Evolutionary conservation across 83 land plant species (phyloP), one percentile per base, ranked within the genome.

Genomic region (Isoetes engelmannii): DNA sequence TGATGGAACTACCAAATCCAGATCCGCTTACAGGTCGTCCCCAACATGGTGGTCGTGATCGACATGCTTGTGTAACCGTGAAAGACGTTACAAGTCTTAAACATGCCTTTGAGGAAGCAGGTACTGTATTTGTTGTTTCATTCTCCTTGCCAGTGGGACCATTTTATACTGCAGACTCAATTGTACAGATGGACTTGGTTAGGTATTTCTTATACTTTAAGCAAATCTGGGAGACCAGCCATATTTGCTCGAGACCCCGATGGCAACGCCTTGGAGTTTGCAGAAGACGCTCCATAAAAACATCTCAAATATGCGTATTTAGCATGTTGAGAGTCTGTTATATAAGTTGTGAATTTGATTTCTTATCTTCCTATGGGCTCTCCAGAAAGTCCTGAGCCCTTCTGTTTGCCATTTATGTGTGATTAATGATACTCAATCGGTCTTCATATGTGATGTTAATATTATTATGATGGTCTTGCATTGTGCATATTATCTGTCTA

Each of bases 1-100:
- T 92, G 71, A 89, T 92, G 91, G 97, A 92, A 83, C 86, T 92
- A 67, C 97, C 91, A n/a, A 92, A 89, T 76, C 97, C 97, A 7
- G 97, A 92, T 70, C 97, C 95, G 9, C 71, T 82, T 45, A 77
- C 82, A 28, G 97, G 97, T 9, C 85, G 97, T 37, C 95, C 95
- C 44, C 72, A 81, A 21, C 95, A 92, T 74, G 97, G 97, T 6
- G 97, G 94, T 5, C 82, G 94, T 57, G 97, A 92, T 61, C 84
- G 94, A 7, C 97, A 92, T 69, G 48, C 88, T 37, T 89, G 97
- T 61, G 71, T 92, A 63, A 76, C 83, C 44, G 85, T 89, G 17
- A 72, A 81, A 57, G 80, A 89, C 76, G 93, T 88, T 8, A 75
- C 78, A 41, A 84, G 79, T 60, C 71, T 92, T 4, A 84, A 83